A percentile compares a stretch with the other conserved stretches of the same genome.
phyloP scores from a whole-genome alignment of 441 rosid species.

The Mallotus repandus region DNA sequence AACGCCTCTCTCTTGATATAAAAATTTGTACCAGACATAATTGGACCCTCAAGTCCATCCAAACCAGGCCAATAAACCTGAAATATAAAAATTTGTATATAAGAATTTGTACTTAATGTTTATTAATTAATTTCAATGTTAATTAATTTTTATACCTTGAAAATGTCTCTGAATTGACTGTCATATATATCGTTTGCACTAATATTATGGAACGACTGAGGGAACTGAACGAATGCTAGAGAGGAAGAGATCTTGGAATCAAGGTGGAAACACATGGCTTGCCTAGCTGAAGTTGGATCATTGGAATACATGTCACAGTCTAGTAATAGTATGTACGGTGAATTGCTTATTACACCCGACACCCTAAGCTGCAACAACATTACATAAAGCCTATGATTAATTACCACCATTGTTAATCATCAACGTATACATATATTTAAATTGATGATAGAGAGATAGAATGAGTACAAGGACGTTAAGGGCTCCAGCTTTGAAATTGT shows the following conservation, averaged over 20 bases:
- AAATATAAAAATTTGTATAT: too few relatives aligned
- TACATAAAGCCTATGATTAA: not conserved
- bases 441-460: too few relatives aligned
- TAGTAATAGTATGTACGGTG: slow-evolving; percentile 37
- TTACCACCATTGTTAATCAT: too few relatives aligned
- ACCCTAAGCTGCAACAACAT: slow-evolving; percentile 40
- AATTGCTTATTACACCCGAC: slow-evolving; percentile 40
- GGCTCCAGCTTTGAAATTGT: slow-evolving; percentile 55
- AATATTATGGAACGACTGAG: slow-evolving; percentile 42
- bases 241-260: slow-evolving; percentile 32
- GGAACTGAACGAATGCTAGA: slow-evolving; percentile 40
- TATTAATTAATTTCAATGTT: too few relatives aligned
- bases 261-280: slow-evolving; percentile 46
- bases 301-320: slow-evolving; percentile 51
- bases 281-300: slow-evolving; percentile 41
- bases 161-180: not conserved
- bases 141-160: slow-evolving; percentile 23
- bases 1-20: slow-evolving; percentile 36
- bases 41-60: slow-evolving; percentile 47
- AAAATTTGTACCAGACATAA: slow-evolving; percentile 36
- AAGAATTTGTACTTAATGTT: too few relatives aligned
- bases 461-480: slow-evolving; percentile 43
- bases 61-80: slow-evolving; percentile 27
- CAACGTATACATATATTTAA: too few relatives aligned
- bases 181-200: slow-evolving; percentile 45